phyloP scores from a whole-genome alignment of 176 grass and related monocot species.

The Pontederia paniculata region DNA sequence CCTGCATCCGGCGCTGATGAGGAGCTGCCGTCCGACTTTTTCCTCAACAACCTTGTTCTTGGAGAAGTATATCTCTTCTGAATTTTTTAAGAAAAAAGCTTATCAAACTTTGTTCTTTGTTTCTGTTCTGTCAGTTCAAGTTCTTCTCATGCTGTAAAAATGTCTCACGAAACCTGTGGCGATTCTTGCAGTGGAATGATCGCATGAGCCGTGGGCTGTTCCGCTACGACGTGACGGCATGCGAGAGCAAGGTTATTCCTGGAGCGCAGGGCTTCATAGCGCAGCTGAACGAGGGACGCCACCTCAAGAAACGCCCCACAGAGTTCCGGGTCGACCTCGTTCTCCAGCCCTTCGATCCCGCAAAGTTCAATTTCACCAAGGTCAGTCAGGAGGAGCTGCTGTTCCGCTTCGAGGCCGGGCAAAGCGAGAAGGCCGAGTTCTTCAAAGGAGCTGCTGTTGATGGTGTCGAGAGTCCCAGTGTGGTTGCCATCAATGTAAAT shows the following conservation, averaged over 20 bases:
- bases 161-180: background rate
- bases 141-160: background rate
- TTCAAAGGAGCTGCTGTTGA: slow-evolving; percentile 24
- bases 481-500: slow-evolving; percentile 51
- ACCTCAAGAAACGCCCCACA: slow-evolving; percentile 7
- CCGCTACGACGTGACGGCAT: slow-evolving; percentile 5
- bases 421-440: slow-evolving; percentile 21
- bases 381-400: slow-evolving; percentile 71
- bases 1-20: background rate
- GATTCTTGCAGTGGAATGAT: slow-evolving; percentile 2
- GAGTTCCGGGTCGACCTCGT: slow-evolving; percentile 19
- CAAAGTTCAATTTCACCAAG: slow-evolving; percentile 88
- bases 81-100: background rate
- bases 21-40: slow-evolving; percentile 3
- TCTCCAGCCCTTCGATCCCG: slow-evolving; percentile 71
- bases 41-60: slow-evolving; percentile 12
- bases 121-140: no score
- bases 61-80: slow-evolving; percentile 3
- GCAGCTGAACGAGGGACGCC: slow-evolving; percentile 7
- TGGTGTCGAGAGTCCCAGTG: slow-evolving; percentile 28
- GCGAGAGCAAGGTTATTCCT: slow-evolving; percentile 8
- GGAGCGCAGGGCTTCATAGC: background rate
- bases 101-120: background rate
- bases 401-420: slow-evolving; percentile 50
- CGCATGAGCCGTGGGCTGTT: slow-evolving; percentile 5